Evolutionary conservation across 192 early-diverging fungal genomes (phyloP).

Genomic region (Dispira simplex): DNA sequence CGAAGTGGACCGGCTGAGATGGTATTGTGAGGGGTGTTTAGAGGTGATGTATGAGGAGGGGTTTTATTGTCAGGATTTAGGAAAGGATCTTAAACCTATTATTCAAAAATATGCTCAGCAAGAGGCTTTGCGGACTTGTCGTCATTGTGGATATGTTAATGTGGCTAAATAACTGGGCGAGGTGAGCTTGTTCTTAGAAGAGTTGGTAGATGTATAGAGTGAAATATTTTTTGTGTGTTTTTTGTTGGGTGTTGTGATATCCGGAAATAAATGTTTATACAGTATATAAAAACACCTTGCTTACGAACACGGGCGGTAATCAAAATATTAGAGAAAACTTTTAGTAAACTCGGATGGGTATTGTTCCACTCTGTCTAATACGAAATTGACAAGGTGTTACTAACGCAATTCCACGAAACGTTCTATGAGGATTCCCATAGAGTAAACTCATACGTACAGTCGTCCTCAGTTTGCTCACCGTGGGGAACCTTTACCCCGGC

Average conservation of each 20-base stretch:
- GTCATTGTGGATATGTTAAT: slow-evolving; percentile 46
- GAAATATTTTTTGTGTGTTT: no score
- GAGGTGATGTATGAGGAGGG: slow-evolving; percentile 73
- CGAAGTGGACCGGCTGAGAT: slow-evolving; percentile 68
- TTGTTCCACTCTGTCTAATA: no score
- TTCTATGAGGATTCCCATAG: background rate
- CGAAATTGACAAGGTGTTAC: no score
- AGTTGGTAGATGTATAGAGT: no score
- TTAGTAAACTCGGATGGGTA: no score
- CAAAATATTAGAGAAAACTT: no score
- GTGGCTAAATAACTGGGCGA: slow-evolving; percentile 15
- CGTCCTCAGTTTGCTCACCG: background rate
- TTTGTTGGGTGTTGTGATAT: no score
- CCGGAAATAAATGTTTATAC: no score
- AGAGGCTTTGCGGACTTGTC: slow-evolving; percentile 60
- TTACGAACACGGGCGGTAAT: no score
- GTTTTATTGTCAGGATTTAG: slow-evolving; percentile 84
- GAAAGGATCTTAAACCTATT: slow-evolving; percentile 78
- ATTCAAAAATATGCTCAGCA: slow-evolving; percentile 66
- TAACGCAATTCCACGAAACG: slow-evolving; percentile 1
- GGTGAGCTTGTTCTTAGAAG: background rate
- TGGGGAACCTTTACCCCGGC: background rate
- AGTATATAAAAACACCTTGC: no score
- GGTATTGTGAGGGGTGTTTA: slow-evolving; percentile 87
- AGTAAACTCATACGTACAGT: background rate